Percentiles rank a stretch among this genome's conserved stretches.
Conservation (phyloP, 768 basidiomycete genomes). For the Piloderma croceum region DNA sequence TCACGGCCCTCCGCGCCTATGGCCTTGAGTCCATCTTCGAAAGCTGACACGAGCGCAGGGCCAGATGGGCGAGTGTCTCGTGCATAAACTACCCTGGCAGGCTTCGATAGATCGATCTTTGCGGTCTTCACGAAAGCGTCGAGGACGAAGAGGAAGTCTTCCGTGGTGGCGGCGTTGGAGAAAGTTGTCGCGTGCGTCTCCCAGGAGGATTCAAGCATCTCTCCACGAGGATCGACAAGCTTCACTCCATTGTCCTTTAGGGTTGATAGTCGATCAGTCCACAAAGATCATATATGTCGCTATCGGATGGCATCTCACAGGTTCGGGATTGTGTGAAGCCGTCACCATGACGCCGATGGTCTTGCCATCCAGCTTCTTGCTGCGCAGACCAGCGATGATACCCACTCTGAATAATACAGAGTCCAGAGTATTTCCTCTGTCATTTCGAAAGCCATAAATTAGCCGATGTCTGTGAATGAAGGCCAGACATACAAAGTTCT, state of each 20-base stretch:
- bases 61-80: slow-evolving; percentile 92
- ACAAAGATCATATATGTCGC: slow-evolving; percentile 1
- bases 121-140: slow-evolving; percentile 52
- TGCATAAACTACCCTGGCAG: slow-evolving; percentile 83
- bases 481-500: slow-evolving; percentile 67
- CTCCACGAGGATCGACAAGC: slow-evolving; percentile 92
- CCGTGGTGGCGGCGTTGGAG: slow-evolving; percentile 75
- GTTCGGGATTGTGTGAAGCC: slow-evolving; percentile 98
- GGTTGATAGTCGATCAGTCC: neutral
- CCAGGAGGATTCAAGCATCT: slow-evolving; percentile 96
- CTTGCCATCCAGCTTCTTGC: slow-evolving; percentile 86
- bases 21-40: slow-evolving; percentile 78
- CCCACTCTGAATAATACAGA: slow-evolving; percentile 94
- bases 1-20: slow-evolving; percentile 64
- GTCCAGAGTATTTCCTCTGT: slow-evolving; percentile 67
- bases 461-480: slow-evolving; percentile 7
- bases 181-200: slow-evolving; percentile 81
- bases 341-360: slow-evolving; percentile 98
- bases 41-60: slow-evolving; percentile 61
- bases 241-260: slow-evolving; percentile 96
- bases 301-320: slow-evolving; percentile 51
- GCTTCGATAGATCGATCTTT: slow-evolving; percentile 75
- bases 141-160: slow-evolving; percentile 65
- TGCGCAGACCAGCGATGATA: slow-evolving; percentile 82
- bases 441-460: slow-evolving; percentile 7